These are phyloP conservation scores for Apophysomyces elegans DNA, from an alignment of 371 early-diverging fungal species.

Conservation along the genomic window DNA sequence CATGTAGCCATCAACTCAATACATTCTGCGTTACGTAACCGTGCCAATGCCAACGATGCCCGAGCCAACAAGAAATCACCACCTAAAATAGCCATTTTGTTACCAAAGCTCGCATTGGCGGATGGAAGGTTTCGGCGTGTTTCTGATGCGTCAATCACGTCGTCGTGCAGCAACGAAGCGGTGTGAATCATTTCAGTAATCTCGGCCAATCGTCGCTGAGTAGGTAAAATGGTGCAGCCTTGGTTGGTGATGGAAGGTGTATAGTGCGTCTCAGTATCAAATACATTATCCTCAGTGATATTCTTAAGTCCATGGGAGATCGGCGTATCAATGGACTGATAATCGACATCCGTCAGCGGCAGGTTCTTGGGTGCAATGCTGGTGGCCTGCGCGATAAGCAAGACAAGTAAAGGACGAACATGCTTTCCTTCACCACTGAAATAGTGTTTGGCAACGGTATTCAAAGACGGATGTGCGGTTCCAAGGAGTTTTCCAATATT, in stretches of 20 bases:
- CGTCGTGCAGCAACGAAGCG: conserved; percentile 94
- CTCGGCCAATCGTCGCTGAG: conserved; percentile 92
- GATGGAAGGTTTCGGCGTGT: conserved; percentile 76
- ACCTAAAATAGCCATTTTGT: conserved; percentile 95
- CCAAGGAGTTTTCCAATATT: conserved; percentile 88
- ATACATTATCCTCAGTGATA: conserved; percentile 31
- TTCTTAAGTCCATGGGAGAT: conserved; percentile 54
- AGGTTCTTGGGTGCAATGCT: conserved; percentile 54
- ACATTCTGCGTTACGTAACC: conserved; percentile 86
- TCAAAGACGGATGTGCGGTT: conserved; percentile 84
- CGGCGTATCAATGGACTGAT: conserved; percentile 56
- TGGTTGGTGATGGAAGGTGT: conserved; percentile 52
- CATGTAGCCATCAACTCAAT: conserved; percentile 93
- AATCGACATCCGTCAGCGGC: conserved; percentile 34
- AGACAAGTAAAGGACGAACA: conserved; percentile 89
- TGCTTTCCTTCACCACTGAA: conserved; percentile 91
- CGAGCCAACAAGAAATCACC: conserved; percentile 95
- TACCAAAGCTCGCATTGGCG: conserved; percentile 89
- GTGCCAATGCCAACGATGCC: conserved; percentile 89
- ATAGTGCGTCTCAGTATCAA: conserved; percentile 46
- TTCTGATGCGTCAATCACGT: conserved; percentile 80
- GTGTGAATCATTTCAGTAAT: conserved; percentile 98
- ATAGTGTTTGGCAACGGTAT: conserved; percentile 89
- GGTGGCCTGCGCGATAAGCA: conserved; percentile 89
- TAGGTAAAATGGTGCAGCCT: conserved; percentile 75